Conservation (phyloP, 2,329 filamentous ascomycete species). For the Epichloe elymi region DNA sequence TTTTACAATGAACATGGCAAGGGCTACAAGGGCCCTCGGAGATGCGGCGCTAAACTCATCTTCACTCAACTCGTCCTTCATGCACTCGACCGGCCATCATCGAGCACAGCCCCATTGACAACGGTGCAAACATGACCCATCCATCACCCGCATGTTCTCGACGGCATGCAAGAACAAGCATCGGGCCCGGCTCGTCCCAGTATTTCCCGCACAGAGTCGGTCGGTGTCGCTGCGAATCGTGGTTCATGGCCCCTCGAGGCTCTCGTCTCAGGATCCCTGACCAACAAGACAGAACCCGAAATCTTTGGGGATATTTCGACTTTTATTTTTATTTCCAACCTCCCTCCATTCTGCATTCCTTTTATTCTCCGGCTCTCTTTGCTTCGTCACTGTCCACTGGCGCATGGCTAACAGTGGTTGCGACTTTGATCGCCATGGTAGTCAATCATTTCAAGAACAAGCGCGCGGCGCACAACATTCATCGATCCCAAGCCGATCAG, state of each 20-base stretch:
- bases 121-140: background rate
- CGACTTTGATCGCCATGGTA: constrained; percentile 14
- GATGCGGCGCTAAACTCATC: background rate
- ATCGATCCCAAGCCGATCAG: constrained; percentile 25
- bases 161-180: background rate
- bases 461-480: constrained; percentile 29
- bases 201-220: background rate
- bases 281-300: background rate
- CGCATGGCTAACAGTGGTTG: constrained; percentile 4
- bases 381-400: background rate
- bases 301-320: background rate
- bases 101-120: constrained; percentile 1
- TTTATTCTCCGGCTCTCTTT: background rate
- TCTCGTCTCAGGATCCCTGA: background rate
- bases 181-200: background rate
- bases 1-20: background rate
- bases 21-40: background rate
- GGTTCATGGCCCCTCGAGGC: background rate
- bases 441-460: constrained; percentile 34
- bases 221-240: background rate
- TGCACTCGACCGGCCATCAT: background rate
- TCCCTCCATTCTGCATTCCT: background rate
- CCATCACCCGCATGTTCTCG: background rate
- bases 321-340: background rate
- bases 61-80: background rate